These are phyloP conservation scores for Neofusicoccum cordaticola DNA, from an alignment of 2,329 filamentous ascomycete genomes.

Conservation along the genomic window DNA sequence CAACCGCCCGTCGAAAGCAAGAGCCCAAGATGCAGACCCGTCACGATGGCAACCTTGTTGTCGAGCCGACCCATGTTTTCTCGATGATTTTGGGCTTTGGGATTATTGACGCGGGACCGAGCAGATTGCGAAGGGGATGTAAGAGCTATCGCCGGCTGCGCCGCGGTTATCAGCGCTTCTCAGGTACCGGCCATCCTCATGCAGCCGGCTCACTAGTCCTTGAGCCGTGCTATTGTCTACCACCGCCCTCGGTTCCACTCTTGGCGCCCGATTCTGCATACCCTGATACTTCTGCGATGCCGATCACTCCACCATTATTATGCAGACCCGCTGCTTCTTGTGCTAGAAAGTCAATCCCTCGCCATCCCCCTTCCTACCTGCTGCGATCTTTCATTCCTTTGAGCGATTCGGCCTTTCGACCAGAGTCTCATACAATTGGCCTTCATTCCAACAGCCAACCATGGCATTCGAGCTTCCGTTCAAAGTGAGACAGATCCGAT, in stretches of 20 bases:
- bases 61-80: slow-evolving; percentile 42
- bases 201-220: slow-evolving; percentile 1
- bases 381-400: too few species aligned
- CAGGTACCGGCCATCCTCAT: background rate
- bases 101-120: background rate
- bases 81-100: slow-evolving; percentile 1
- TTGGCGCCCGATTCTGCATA: slow-evolving; percentile 4
- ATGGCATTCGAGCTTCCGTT: slow-evolving; percentile 35
- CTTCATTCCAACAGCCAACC: background rate
- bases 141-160: background rate
- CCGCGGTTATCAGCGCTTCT: slow-evolving; percentile 11
- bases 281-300: background rate
- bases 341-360: too few species aligned
- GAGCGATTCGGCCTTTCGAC: too few species aligned
- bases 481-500: slow-evolving; percentile 32
- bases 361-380: too few species aligned
- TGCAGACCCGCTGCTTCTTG: background rate
- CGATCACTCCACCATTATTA: slow-evolving; percentile 11
- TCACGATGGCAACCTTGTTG: slow-evolving; percentile 57
- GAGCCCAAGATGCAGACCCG: slow-evolving; percentile 36
- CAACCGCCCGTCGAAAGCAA: background rate
- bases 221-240: background rate
- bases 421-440: background rate
- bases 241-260: background rate
- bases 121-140: background rate